These are phyloP conservation scores for Cairneyella variabilis DNA, from an alignment of 495 filamentous ascomycete species.

Conservation along the genomic window DNA sequence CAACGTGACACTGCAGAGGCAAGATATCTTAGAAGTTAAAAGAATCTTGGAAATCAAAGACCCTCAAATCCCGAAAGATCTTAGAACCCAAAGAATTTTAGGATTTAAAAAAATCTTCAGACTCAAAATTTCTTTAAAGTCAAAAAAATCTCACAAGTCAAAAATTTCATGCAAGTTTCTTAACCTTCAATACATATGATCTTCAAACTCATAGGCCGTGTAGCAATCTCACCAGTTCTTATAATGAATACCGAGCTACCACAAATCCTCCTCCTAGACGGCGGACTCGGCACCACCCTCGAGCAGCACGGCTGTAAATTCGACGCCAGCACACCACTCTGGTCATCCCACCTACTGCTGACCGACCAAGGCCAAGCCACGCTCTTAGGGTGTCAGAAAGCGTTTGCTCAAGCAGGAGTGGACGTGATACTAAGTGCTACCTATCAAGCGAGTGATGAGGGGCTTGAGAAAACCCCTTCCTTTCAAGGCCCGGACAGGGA, in stretches of 20 bases:
- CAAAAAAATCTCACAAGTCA: background rate
- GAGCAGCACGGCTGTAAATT: conserved; percentile 47
- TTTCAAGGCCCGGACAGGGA: background rate
- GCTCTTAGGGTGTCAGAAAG: conserved; percentile 46
- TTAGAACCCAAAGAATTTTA: background rate
- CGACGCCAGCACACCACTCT: conserved; percentile 50
- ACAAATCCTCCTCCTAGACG: conserved; percentile 52
- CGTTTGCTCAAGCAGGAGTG: conserved; percentile 49
- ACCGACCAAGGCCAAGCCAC: conserved; percentile 35
- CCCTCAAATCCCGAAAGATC: background rate
- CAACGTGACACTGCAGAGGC: background rate
- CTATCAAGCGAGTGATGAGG: conserved; percentile 56
- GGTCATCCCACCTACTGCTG: conserved; percentile 62
- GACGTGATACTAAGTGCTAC: conserved; percentile 62
- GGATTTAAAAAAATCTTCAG: background rate
- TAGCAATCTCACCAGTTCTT: background rate
- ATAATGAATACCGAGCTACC: background rate
- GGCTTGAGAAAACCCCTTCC: conserved; percentile 35
- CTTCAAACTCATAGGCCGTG: background rate
- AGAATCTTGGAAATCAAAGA: background rate
- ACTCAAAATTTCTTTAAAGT: background rate
- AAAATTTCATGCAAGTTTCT: background rate
- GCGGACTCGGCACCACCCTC: conserved; percentile 64
- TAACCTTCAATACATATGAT: background rate
- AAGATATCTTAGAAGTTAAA: background rate